Conservation (phyloP, 2,329 filamentous ascomycete species). For the Amesomyces nigricolor region DNA sequence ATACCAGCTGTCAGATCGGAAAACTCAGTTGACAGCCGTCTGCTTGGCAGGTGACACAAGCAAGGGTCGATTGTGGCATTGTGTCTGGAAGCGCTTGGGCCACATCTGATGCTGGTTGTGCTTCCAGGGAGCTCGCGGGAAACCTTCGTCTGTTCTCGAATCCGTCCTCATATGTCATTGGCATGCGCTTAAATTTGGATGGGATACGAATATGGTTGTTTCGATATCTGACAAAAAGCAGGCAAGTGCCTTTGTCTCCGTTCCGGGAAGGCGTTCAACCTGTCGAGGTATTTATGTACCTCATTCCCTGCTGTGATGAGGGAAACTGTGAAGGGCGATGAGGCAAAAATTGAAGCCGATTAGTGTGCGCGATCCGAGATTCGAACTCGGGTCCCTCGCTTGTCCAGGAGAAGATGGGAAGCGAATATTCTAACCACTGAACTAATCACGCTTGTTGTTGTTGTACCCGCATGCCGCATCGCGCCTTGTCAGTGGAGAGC, state of each 20-base stretch:
- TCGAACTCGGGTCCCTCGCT: conserved; percentile 24
- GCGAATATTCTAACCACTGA: conserved; percentile 24
- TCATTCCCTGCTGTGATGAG: background rate
- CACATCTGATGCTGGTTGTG: background rate
- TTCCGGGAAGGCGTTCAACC: too few relatives aligned
- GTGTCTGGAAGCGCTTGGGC: background rate
- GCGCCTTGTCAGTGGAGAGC: background rate
- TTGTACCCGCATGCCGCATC: background rate
- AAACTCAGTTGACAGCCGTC: too few relatives aligned
- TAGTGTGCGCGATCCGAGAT: conserved; percentile 21
- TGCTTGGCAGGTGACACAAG: too few relatives aligned
- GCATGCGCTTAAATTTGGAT: too few relatives aligned
- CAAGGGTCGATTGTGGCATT: background rate
- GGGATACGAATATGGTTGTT: too few relatives aligned
- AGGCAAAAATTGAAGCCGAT: background rate
- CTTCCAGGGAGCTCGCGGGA: background rate
- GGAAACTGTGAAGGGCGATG: background rate
- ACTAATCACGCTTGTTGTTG: conserved; percentile 19
- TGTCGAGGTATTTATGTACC: too few relatives aligned
- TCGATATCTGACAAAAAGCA: too few relatives aligned
- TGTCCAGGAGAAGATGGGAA: conserved; percentile 21
- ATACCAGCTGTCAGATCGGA: too few relatives aligned
- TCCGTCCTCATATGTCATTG: too few relatives aligned
- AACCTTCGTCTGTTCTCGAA: background rate
- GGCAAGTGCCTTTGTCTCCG: too few relatives aligned